A percentile compares a stretch with the other conserved stretches of the same genome.
Evolutionary conservation across 2,329 filamentous ascomycete genomes (phyloP).

Genomic region (Pezicula rhizophila): DNA sequence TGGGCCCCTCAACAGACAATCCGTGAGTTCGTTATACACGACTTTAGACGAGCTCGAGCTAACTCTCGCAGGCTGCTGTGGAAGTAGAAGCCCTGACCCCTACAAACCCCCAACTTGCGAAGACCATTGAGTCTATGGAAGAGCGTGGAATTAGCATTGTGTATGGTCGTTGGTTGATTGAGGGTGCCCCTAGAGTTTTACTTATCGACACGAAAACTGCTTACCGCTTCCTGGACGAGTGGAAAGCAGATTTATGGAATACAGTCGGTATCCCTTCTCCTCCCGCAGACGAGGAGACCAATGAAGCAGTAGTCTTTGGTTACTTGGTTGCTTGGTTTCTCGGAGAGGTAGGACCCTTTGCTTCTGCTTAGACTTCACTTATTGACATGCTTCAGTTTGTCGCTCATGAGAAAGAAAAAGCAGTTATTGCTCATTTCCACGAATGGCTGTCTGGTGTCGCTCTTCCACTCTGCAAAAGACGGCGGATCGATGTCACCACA

Average conservation of each 20-base stretch:
- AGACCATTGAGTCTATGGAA: conserved; percentile 87
- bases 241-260: conserved; percentile 95
- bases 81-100: conserved; percentile 93
- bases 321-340: conserved; percentile 98
- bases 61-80: conserved; percentile 68
- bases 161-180: conserved; percentile 96
- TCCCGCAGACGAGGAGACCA: conserved; percentile 86
- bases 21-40: conserved; percentile 51
- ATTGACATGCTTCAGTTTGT: conserved; percentile 60
- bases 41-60: conserved; percentile 11
- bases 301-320: conserved; percentile 95
- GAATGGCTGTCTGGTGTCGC: conserved; percentile 97
- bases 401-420: conserved; percentile 82
- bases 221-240: conserved; percentile 87
- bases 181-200: conserved; percentile 87
- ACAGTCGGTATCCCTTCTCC: conserved; percentile 90
- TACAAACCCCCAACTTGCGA: conserved; percentile 68
- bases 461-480: conserved; percentile 84
- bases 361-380: background rate
- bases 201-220: conserved; percentile 93
- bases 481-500: conserved; percentile 91
- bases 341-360: conserved; percentile 65
- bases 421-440: conserved; percentile 97
- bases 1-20: conserved; percentile 85
- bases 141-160: conserved; percentile 83